Evolutionary conservation across 2,329 filamentous ascomycete genomes (phyloP).

Genomic region (Claviceps quebecensis): DNA sequence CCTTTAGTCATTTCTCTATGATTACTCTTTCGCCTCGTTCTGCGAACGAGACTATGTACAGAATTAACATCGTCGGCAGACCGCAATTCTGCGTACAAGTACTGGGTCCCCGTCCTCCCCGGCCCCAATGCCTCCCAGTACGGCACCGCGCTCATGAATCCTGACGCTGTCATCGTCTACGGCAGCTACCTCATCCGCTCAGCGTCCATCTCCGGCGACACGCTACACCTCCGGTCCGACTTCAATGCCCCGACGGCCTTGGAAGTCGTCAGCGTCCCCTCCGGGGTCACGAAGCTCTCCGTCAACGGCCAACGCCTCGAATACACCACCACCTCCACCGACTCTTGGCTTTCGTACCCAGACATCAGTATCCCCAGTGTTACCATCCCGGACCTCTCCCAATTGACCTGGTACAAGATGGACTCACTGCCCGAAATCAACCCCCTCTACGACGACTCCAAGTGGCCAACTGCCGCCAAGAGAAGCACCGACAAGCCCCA

Average conservation of each 20-base stretch:
- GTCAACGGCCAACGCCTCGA: constrained; percentile 25
- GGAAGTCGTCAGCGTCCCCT: constrained; percentile 52
- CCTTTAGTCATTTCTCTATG: neutral
- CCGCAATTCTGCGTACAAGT: constrained; percentile 52
- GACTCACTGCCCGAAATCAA: constrained; percentile 59
- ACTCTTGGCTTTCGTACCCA: constrained; percentile 35
- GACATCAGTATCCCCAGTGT: constrained; percentile 34
- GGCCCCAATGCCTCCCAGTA: constrained; percentile 15
- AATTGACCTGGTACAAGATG: constrained; percentile 52
- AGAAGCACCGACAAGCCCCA: constrained; percentile 13
- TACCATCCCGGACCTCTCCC: constrained; percentile 28
- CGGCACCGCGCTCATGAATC: constrained; percentile 22
- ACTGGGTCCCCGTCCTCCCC: constrained; percentile 48
- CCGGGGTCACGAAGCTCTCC: constrained; percentile 28
- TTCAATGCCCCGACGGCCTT: constrained; percentile 48
- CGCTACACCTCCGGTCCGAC: constrained; percentile 53
- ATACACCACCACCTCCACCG: constrained; percentile 24
- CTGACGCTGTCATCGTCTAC: constrained; percentile 41
- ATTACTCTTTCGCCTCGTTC: neutral
- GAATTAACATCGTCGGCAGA: constrained; percentile 22
- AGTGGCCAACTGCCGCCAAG: constrained; percentile 33
- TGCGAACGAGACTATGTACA: neutral
- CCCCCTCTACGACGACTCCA: constrained; percentile 50
- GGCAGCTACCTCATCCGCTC: constrained; percentile 51
- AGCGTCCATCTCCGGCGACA: constrained; percentile 38